Conservation (phyloP, 768 basidiomycete genomes). For the Sutorius australiensis region DNA sequence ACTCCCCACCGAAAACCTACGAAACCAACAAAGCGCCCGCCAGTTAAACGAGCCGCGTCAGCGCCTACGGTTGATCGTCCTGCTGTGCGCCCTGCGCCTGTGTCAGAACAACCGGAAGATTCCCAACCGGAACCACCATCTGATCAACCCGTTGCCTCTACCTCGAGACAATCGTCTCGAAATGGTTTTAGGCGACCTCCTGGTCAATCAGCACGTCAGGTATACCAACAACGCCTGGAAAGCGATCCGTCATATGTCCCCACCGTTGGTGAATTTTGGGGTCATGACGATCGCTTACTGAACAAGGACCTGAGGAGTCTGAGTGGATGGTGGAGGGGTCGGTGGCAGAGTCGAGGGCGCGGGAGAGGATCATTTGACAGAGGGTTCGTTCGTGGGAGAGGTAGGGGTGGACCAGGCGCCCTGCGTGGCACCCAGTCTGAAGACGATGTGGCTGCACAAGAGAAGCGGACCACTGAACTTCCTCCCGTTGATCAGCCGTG, state of each 20-base stretch:
- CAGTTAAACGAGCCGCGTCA: slow-evolving; percentile 32
- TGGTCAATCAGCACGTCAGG: slow-evolving; percentile 72
- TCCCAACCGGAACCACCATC: slow-evolving; percentile 18
- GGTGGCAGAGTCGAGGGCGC: slow-evolving; percentile 68
- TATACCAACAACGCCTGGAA: slow-evolving; percentile 79
- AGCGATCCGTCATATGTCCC: slow-evolving; percentile 87
- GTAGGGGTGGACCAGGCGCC: slow-evolving; percentile 39
- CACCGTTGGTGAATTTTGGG: slow-evolving; percentile 90
- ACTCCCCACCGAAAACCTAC: slow-evolving; percentile 39
- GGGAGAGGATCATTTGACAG: slow-evolving; percentile 46
- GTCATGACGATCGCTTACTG: slow-evolving; percentile 86
- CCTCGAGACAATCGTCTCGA: slow-evolving; percentile 34
- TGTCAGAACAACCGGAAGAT: slow-evolving; percentile 14
- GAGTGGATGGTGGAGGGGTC: slow-evolving; percentile 85
- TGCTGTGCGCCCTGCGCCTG: slow-evolving; percentile 9
- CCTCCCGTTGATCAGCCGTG: slow-evolving; percentile 68
- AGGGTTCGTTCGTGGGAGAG: slow-evolving; percentile 52
- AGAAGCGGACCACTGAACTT: slow-evolving; percentile 28
- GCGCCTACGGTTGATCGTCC: slow-evolving; percentile 31
- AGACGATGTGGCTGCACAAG: slow-evolving; percentile 17
- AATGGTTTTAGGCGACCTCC: slow-evolving; percentile 34
- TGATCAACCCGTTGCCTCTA: slow-evolving; percentile 37
- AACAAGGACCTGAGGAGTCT: slow-evolving; percentile 79
- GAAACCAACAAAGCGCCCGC: slow-evolving; percentile 39
- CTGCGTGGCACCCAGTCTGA: slow-evolving; percentile 17